These are phyloP conservation scores for Talaromyces piceae DNA, from an alignment of 2,329 filamentous ascomycete species.

Conservation along the genomic window DNA sequence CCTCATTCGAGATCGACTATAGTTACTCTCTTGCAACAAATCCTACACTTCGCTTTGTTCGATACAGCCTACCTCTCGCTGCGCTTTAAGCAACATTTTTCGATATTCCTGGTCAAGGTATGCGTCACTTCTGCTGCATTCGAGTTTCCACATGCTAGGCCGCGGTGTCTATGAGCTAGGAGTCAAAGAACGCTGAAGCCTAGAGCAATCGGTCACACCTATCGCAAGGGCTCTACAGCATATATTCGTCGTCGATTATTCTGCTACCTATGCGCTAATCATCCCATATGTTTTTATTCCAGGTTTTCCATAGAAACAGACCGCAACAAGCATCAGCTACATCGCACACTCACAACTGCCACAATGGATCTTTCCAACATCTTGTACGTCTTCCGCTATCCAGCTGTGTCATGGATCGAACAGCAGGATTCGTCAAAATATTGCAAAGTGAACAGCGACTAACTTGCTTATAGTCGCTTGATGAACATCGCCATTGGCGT, in stretches of 20 bases:
- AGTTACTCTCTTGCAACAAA: background rate
- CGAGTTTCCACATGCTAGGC: background rate
- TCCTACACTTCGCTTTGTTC: background rate
- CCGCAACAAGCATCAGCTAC: background rate
- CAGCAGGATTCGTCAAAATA: background rate
- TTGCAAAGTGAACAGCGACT: conserved; percentile 18
- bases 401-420: background rate
- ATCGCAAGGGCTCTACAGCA: background rate
- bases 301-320: background rate
- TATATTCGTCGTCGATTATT: background rate
- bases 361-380: conserved; percentile 87
- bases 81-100: background rate
- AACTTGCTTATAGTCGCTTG: conserved; percentile 60
- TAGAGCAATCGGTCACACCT: background rate
- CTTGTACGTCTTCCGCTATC: conserved; percentile 59
- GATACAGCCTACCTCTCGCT: background rate
- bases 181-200: background rate
- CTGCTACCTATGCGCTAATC: background rate
- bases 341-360: background rate
- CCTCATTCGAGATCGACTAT: background rate
- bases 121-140: background rate
- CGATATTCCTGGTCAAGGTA: background rate
- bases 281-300: background rate
- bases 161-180: background rate
- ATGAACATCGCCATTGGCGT: conserved; percentile 85